Conservation (phyloP, 1,284 basidiomycete genomes). For the Marasmius oreades region DNA sequence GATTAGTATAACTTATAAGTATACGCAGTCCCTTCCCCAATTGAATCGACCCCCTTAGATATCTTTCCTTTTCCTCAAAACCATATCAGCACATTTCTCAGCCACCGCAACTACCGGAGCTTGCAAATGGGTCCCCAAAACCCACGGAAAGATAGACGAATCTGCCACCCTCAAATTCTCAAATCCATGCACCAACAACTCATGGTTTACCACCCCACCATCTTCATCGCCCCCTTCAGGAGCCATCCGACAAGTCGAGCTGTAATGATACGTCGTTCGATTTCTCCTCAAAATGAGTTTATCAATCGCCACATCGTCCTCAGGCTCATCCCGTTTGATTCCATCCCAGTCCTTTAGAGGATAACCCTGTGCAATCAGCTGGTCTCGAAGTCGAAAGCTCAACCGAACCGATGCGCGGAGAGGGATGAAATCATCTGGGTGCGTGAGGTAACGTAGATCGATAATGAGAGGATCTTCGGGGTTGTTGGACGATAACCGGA, state of each 20-base stretch:
- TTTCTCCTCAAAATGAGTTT: constrained; percentile 8
- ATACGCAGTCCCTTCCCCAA: no score
- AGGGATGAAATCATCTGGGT: constrained; percentile 6
- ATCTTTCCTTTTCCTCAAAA: constrained; percentile 8
- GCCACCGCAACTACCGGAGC: constrained; percentile 23
- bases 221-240: constrained; percentile 6
- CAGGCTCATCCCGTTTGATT: not conserved
- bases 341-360: constrained; percentile 4
- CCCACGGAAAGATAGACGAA: constrained; percentile 22
- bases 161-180: constrained; percentile 23
- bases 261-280: constrained; percentile 13
- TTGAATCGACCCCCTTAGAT: no score
- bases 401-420: constrained; percentile 7
- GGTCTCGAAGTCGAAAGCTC: constrained; percentile 4
- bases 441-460: constrained; percentile 7
- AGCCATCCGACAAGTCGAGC: constrained; percentile 15
- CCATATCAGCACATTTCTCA: constrained; percentile 25
- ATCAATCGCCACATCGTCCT: constrained; percentile 12
- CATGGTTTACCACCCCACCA: constrained; percentile 22
- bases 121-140: constrained; percentile 22
- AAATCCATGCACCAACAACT: constrained; percentile 23
- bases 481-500: constrained; percentile 8
- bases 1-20: no score
- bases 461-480: constrained; percentile 6
- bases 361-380: constrained; percentile 11